Evolutionary conservation across 441 rosid genomes (phyloP).

Genomic region (Adansonia gregorii): DNA sequence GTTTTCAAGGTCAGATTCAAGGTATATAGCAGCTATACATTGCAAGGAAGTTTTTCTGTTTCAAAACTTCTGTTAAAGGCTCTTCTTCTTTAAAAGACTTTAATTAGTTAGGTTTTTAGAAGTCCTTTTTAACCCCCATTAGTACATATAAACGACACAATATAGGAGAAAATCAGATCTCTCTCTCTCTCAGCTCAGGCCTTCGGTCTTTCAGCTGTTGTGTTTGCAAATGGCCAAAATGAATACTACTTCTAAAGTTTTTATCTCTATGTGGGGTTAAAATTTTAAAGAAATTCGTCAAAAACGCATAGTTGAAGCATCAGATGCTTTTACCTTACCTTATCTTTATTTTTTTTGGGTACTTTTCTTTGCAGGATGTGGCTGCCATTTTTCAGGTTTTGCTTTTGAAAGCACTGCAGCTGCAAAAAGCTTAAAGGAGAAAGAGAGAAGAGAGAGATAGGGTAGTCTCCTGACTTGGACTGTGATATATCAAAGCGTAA

Average conservation of each 20-base stretch:
- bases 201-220: not conserved
- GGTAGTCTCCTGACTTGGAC: slow-evolving; percentile 75
- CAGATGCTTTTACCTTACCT: slow-evolving; percentile 32
- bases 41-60: not conserved
- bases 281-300: not conserved
- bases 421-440: slow-evolving; percentile 57
- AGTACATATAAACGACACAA: slow-evolving; percentile 12
- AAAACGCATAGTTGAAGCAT: slow-evolving; percentile 33
- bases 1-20: slow-evolving; percentile 23
- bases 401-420: slow-evolving; percentile 58
- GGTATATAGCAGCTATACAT: slow-evolving; percentile 3
- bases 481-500: slow-evolving; percentile 68
- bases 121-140: slow-evolving; percentile 34
- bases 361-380: slow-evolving; percentile 47
- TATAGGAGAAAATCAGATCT: slow-evolving; percentile 32
- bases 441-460: slow-evolving; percentile 43
- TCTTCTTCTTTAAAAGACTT: slow-evolving; percentile 34
- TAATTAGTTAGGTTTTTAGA: slow-evolving; percentile 26
- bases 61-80: slow-evolving; percentile 37
- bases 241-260: slow-evolving; percentile 6
- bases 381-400: slow-evolving; percentile 63
- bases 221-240: not conserved
- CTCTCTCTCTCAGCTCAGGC: slow-evolving; percentile 23
- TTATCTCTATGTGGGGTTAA: slow-evolving; percentile 19
- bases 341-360: slow-evolving; percentile 22